phyloP scores from a whole-genome alignment of 768 basidiomycete species.

The Gymnopilus junonius region DNA sequence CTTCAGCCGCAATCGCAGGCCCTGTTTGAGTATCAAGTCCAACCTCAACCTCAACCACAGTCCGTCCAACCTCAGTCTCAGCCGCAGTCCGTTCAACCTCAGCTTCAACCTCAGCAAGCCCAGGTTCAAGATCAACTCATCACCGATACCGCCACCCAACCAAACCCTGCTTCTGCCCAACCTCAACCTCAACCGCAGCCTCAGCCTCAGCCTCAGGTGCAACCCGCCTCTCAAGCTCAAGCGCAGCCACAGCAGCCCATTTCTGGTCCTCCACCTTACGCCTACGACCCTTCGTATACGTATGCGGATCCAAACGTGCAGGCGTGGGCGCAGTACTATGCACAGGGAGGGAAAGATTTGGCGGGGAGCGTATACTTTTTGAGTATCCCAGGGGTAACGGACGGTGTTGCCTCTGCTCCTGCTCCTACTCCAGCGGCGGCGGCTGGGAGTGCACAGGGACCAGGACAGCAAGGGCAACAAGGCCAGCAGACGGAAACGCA shows the following conservation, averaged over 20 bases:
- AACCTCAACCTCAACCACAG: slow-evolving; percentile 18
- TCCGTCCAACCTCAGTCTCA: slow-evolving; percentile 15
- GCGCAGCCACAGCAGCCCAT: slow-evolving; percentile 31
- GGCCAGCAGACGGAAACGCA: slow-evolving; percentile 24
- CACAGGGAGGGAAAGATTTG: slow-evolving; percentile 73
- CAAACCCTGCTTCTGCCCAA: slow-evolving; percentile 33
- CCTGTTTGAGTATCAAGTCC: slow-evolving; percentile 19
- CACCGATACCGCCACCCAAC: too few species aligned
- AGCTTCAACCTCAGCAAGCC: slow-evolving; percentile 27
- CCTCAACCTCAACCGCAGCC: slow-evolving; percentile 26
- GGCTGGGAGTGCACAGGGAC: slow-evolving; percentile 17
- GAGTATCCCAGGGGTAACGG: slow-evolving; percentile 75
- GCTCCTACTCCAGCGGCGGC: slow-evolving; percentile 6
- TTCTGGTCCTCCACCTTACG: slow-evolving; percentile 49
- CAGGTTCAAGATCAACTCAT: too few species aligned
- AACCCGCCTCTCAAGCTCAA: slow-evolving; percentile 30
- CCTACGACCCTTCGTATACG: slow-evolving; percentile 65
- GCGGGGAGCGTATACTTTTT: slow-evolving; percentile 84
- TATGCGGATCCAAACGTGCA: slow-evolving; percentile 84
- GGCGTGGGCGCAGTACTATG: slow-evolving; percentile 88
- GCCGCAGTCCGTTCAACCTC: slow-evolving; percentile 1
- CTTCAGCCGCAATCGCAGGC: slow-evolving; percentile 20
- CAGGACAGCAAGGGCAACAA: slow-evolving; percentile 19
- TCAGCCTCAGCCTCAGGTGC: slow-evolving; percentile 24
- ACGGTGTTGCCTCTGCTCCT: slow-evolving; percentile 28